Base-by-base conservation (phyloP, 2,329 filamentous ascomycete genomes). In the Dactylellina cionopaga region DNA sequence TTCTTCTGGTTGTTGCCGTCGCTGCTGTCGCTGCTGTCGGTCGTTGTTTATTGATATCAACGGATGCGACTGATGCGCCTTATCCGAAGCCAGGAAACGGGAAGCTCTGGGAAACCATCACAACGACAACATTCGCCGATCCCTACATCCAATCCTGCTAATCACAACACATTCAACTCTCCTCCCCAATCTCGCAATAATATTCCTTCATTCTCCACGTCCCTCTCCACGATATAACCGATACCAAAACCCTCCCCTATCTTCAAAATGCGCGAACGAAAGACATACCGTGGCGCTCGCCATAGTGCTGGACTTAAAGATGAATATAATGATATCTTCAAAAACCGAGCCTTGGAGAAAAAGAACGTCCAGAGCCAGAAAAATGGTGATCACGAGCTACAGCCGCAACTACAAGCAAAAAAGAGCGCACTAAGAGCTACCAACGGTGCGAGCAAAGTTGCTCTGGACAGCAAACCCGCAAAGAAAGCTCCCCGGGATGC, bases 321-420 rank as follows among this genome's bases (percentile, higher is more conserved):
- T 17, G 68, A 72, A 43, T 65, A 52, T 46, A 72, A 72, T 37
- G 68, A 72, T 29, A 43, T 72, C 44, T 72, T 72, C 59, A 72
- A 72, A 24, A 51, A 19, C 39, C 59, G 68, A 5, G 68, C 68
- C 37, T 31, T 65, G 59, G 68, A 72, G 31, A 72, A 72, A 24
- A 72, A 72, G 25, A 44, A 0, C 39, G 17, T 19, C n/a, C 54
- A 46, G 19, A 24, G 10, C 4, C 51, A 35, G 15, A 49, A 51
- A 10, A 22, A 39, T 7, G 44, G 41, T 33, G 66, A 64, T 25
- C 41, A 55, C n/a, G 43, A 70, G 25, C 25, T 25, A 47, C 56
- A 27, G 22, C 10, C 29, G 31, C 29, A 9, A 24, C 52, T 22
- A 31, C 7, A n/a, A 17, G 13, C 35, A 13, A 46, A 43, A 41